Conservation (phyloP, 2,329 filamentous ascomycete genomes). For the Aureobasidium mangrovei region DNA sequence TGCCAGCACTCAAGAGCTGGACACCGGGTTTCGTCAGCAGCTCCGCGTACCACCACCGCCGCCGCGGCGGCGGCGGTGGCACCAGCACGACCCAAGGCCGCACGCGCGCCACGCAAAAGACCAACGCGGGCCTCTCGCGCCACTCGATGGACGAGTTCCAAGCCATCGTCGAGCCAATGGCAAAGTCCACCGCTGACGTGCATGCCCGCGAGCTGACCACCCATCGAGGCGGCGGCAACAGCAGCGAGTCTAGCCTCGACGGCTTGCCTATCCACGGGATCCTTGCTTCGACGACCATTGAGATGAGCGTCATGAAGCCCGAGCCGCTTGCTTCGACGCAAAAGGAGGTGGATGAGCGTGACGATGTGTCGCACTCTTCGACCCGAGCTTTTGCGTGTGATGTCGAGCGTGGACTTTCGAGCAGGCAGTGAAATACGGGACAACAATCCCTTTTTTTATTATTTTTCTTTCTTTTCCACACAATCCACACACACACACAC, state of each 20-base stretch:
- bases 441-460: background rate
- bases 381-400: slow-evolving; percentile 1
- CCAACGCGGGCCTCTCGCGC: slow-evolving; percentile 1
- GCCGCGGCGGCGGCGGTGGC: background rate
- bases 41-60: background rate
- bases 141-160: slow-evolving; percentile 7
- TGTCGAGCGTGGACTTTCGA: background rate
- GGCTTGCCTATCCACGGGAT: slow-evolving; percentile 11
- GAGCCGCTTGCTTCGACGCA: background rate
- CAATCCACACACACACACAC: too few relatives aligned
- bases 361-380: slow-evolving; percentile 3
- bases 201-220: background rate
- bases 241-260: slow-evolving; percentile 10
- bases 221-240: background rate
- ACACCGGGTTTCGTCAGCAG: slow-evolving; percentile 12
- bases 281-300: slow-evolving; percentile 14
- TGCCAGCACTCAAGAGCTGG: slow-evolving; percentile 14
- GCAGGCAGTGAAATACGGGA: background rate
- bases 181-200: slow-evolving; percentile 1
- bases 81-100: background rate
- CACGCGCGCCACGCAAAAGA: slow-evolving; percentile 5
- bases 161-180: slow-evolving; percentile 1
- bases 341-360: background rate
- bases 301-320: slow-evolving; percentile 14
- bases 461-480: background rate